Conservation (phyloP, 306 rosid genomes). For the Phaseolus lunatus region DNA sequence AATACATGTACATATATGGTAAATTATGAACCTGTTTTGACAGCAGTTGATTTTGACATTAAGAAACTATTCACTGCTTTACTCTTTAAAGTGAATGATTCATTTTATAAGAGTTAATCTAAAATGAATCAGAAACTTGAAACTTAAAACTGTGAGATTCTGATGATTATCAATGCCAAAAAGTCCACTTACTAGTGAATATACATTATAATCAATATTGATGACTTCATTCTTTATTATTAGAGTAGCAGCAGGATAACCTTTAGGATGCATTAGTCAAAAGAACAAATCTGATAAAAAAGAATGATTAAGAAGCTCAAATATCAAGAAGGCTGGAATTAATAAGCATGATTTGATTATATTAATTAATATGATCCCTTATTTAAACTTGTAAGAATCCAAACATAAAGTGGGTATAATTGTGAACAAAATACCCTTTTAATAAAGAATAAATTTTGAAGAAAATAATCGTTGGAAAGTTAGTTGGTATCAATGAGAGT, state of each 20-base stretch:
- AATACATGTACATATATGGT: background rate
- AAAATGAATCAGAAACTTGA: background rate
- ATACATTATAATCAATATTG: slow-evolving; percentile 21
- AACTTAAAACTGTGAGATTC: background rate
- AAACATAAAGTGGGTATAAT: background rate
- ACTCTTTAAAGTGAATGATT: background rate
- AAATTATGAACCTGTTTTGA: background rate
- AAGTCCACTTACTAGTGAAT: slow-evolving; percentile 34
- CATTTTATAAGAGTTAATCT: background rate
- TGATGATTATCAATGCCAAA: slow-evolving; percentile 26
- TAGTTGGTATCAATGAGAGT: background rate
- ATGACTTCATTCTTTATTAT: slow-evolving; percentile 11
- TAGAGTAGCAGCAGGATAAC: slow-evolving; percentile 7
- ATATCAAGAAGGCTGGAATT: slow-evolving; percentile 39
- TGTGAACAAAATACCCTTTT: background rate
- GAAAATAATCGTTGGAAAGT: slow-evolving; percentile 14
- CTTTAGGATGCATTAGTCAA: slow-evolving; percentile 41
- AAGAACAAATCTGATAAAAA: slow-evolving; percentile 28
- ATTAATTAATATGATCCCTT: slow-evolving; percentile 1
- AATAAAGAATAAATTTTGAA: background rate
- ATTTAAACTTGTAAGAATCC: slow-evolving; percentile 20
- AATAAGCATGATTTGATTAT: slow-evolving; percentile 17
- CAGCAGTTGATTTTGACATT: background rate
- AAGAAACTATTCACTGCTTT: background rate
- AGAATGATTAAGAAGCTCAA: slow-evolving; percentile 30